Base-by-base conservation (phyloP, 2,329 filamentous ascomycete genomes). In the Cadophora sp. region DNA sequence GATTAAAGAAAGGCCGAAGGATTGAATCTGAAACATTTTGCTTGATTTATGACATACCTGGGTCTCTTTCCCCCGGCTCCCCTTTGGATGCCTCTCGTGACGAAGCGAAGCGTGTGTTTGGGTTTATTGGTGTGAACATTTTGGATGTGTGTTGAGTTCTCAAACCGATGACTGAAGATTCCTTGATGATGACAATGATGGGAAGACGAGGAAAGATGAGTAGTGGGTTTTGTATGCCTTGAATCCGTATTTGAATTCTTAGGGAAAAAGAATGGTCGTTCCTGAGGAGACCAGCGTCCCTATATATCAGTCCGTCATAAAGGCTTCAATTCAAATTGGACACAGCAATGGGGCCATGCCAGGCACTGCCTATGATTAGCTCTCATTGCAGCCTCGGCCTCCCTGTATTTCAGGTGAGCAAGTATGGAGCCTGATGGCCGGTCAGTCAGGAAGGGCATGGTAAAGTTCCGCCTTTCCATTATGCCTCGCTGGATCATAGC, bases 391-490 rank as follows among this genome's bases (percentile, higher is more conserved):
- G 37, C 59, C 43, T 50, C 40, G 59, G 19, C 40, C 8, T 48
- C 59, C 59, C 40, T 62, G 59, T 50, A 62, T 22, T 62, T 14
- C 40, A 62, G 59, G 59, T 62, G 43, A 62, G 59, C 40, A 62
- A 48, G 29, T 48, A 48, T 31, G 59, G 26, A 48, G 59, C 59
- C 59, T 62, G 37, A 48, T 48, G 40, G 59, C 19, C 59, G 59
- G 59, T 62, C 19, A 40, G 56, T 40, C 34, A 62, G 40, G 27
- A 46, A 62, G 27, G 59, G 43, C 43, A 62, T 62, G 59, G 40
- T 14, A 12, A 26, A 62, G 58, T 61, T 62, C 40, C 59, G 59
- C 59, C 59, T 31, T n/a, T 19, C 22, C 9, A 50, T 62, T 29
- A 50, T 62, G 59, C 59, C 59, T 62, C 26, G 40, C 59, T 14